phyloP scores from a whole-genome alignment of 2,329 filamentous ascomycete genomes.

The Furcasterigmium furcatum region DNA sequence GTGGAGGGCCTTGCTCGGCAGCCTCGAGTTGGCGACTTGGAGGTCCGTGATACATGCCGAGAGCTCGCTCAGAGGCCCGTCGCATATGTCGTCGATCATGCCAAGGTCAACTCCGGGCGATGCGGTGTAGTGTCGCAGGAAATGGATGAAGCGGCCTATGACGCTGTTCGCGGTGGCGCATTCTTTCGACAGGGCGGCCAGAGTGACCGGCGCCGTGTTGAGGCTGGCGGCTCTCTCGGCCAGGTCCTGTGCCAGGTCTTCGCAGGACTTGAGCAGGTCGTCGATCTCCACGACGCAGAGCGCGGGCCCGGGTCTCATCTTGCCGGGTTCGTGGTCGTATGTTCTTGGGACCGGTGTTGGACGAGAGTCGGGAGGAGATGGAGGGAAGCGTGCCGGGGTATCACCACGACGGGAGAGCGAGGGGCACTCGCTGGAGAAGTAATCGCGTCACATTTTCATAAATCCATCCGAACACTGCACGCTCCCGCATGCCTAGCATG shows the following conservation, averaged over 20 bases:
- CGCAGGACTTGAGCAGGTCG: not conserved
- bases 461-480: too few relatives aligned
- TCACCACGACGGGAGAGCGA: too few relatives aligned
- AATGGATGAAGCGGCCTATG: conserved; percentile 8
- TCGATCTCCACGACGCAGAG: too few relatives aligned
- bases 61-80: conserved; percentile 7
- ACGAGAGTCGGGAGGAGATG: too few relatives aligned
- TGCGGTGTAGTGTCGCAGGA: conserved; percentile 5
- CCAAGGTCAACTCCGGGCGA: conserved; percentile 4
- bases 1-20: conserved; percentile 7
- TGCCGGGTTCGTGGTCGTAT: too few relatives aligned
- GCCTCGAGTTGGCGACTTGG: conserved; percentile 5
- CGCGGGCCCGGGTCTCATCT: too few relatives aligned
- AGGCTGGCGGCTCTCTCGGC: conserved; percentile 7
- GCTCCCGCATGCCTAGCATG: too few relatives aligned
- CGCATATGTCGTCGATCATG: conserved; percentile 9
- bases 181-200: conserved; percentile 14
- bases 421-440: too few relatives aligned
- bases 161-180: conserved; percentile 9
- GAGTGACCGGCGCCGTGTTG: conserved; percentile 14
- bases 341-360: too few relatives aligned
- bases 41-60: conserved; percentile 6
- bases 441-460: too few relatives aligned
- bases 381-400: too few relatives aligned
- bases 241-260: not conserved